These are phyloP conservation scores for Eruca vesicaria DNA, from an alignment of 441 rosid genomes.

Conservation along the genomic window DNA sequence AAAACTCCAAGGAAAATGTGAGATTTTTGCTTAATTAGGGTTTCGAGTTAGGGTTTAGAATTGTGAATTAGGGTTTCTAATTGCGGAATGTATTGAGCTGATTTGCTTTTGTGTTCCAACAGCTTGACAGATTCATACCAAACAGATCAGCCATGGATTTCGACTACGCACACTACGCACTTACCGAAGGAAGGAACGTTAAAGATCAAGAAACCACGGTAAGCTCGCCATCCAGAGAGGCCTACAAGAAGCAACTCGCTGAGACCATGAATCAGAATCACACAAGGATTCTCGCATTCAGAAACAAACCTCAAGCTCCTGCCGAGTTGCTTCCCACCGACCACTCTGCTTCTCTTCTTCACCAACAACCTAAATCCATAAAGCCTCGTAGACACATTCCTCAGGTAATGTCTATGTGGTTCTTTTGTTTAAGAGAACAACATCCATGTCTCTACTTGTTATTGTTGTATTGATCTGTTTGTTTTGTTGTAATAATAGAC, in stretches of 20 bases:
- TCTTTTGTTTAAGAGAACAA: neutral
- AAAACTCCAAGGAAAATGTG: constrained; percentile 55
- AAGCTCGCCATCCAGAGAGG: constrained; percentile 64
- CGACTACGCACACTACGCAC: constrained; percentile 47
- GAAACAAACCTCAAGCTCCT: constrained; percentile 56
- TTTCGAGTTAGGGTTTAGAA: neutral
- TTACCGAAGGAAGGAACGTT: constrained; percentile 38
- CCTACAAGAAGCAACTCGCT: constrained; percentile 64
- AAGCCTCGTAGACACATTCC: constrained; percentile 61
- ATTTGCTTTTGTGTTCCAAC: neutral
- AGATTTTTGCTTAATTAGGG: no score
- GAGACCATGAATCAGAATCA: constrained; percentile 59
- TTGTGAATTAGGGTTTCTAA: neutral
- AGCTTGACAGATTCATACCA: constrained; percentile 54
- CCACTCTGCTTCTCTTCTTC: constrained; percentile 30
- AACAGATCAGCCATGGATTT: constrained; percentile 58
- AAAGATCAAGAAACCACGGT: constrained; percentile 34
- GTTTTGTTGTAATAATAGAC: constrained; percentile 34
- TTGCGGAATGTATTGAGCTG: neutral
- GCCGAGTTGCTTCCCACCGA: constrained; percentile 39
- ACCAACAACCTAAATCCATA: constrained; percentile 40
- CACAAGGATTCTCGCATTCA: constrained; percentile 70
- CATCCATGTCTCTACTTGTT: neutral
- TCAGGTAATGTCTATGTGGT: constrained; percentile 45
- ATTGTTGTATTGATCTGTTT: constrained; percentile 1